phyloP scores from a whole-genome alignment of 352 stramenopile genomes.

The Phytophthora vignae region DNA sequence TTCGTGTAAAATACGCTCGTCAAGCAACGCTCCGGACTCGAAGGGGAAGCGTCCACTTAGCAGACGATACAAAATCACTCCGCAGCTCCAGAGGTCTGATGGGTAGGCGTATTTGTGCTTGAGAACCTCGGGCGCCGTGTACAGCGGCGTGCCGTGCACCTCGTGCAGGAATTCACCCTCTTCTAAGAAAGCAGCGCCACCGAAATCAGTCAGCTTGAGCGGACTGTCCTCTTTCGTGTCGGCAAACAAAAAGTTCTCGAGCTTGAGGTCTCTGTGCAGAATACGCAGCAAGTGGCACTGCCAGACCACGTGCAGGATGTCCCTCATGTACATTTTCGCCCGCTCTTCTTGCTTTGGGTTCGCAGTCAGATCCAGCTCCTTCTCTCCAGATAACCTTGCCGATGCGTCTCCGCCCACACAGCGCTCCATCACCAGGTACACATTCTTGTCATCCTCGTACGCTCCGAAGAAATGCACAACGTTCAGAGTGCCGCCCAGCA shows the following conservation, averaged over 20 bases:
- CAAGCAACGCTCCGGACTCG: conserved; percentile 58
- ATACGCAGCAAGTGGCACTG: conserved; percentile 82
- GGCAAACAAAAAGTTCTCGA: conserved; percentile 86
- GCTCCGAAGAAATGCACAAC: conserved; percentile 86
- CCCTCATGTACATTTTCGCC: conserved; percentile 72
- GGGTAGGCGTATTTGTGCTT: conserved; percentile 68
- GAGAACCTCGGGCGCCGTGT: conserved; percentile 79
- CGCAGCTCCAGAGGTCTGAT: conserved; percentile 83
- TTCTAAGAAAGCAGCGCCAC: conserved; percentile 66
- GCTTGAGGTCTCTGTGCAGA: conserved; percentile 79
- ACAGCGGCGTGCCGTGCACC: conserved; percentile 73
- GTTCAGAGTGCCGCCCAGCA: conserved; percentile 81
- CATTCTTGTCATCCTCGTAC: conserved; percentile 76
- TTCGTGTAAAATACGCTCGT: conserved; percentile 72
- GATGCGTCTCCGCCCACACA: conserved; percentile 76
- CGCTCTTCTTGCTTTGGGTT: conserved; percentile 44
- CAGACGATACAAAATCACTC: conserved; percentile 78
- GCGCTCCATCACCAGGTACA: conserved; percentile 86
- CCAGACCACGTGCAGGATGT: conserved; percentile 84
- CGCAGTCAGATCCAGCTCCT: conserved; percentile 17
- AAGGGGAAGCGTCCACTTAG: conserved; percentile 75
- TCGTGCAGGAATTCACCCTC: conserved; percentile 51
- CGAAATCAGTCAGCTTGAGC: conserved; percentile 85
- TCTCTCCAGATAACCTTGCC: conserved; percentile 36
- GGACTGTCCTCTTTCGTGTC: conserved; percentile 63